Percentiles rank a stretch among this genome's conserved stretches.
These are phyloP conservation scores for Cystobasidium ongulense DNA, from an alignment of 768 basidiomycete species.

Conservation along the genomic window DNA sequence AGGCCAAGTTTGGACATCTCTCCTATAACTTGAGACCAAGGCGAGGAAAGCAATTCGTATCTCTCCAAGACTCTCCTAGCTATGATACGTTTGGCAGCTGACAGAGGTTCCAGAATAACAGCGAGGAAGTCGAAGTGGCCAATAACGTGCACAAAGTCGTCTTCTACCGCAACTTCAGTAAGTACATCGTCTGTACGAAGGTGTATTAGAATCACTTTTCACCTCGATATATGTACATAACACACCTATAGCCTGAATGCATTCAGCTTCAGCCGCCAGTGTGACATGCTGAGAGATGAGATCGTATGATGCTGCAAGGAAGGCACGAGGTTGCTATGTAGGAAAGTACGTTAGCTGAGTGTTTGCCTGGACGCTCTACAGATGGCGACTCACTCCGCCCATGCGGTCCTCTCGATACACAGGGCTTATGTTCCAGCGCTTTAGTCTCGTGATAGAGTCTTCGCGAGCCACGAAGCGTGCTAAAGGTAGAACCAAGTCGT, in stretches of 20 bases:
- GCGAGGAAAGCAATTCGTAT: conserved; percentile 32
- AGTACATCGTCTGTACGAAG: conserved; percentile 20
- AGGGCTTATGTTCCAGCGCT: conserved; percentile 42
- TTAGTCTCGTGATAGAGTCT: conserved; percentile 38
- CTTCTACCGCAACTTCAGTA: neutral
- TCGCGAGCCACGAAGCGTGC: conserved; percentile 41
- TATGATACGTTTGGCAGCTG: conserved; percentile 33
- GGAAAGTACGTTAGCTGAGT: no score
- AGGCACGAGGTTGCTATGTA: conserved; percentile 37
- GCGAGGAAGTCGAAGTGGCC: conserved; percentile 41
- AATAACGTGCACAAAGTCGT: conserved; percentile 36
- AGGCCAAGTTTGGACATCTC: conserved; percentile 41
- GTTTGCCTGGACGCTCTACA: no score
- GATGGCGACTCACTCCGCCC: conserved; percentile 37
- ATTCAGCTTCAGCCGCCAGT: conserved; percentile 43
- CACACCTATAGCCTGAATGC: conserved; percentile 36
- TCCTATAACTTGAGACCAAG: conserved; percentile 35
- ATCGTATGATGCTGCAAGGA: conserved; percentile 43
- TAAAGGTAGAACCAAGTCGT: conserved; percentile 29
- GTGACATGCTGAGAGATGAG: conserved; percentile 42
- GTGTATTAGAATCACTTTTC: neutral
- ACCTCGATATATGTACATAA: neutral
- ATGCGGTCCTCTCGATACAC: conserved; percentile 37
- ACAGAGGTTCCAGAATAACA: conserved; percentile 37
- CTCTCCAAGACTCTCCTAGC: conserved; percentile 39